Evolutionary conservation across 805 yeast genomes (phyloP), one percentile per base, ranked within the genome.

Genomic region (Myxozyma geophila): DNA sequence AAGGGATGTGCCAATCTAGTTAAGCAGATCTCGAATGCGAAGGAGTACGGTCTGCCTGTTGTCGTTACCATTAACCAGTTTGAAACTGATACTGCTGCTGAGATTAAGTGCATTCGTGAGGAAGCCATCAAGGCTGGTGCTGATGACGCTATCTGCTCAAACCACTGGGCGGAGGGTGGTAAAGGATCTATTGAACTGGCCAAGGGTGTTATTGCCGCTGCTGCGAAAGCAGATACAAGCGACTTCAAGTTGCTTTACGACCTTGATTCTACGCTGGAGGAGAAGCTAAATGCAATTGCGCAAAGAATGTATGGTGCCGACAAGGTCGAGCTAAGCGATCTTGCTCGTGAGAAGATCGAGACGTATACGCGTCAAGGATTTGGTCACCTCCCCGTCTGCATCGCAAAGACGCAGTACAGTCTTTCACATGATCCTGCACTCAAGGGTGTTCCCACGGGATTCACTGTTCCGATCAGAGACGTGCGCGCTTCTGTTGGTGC

Each of bases 111-210:
- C 39, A 90, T 93, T 70, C 89, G 86, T 73, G 83, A 85, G 72
- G 92, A 89, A 69, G 89, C 98, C 8, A 71, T 87, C 54, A 83
- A 83, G 72, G 96, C 97, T 13, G 98, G 98, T 70, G 98, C 98
- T 7, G 82, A 82, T 67, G 96, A 87, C 74, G 98, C 98, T 9
- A 90, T 92, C 69, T 87, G 89, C 19, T 85, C 97, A 5, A 89
- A 87, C 78, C 98, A 93, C 78, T 93, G 97, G 96, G 96, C 90
- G 70, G 84, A 90, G 77, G 98, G 98, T 79, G 98, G 98, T 69
- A 78, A 79, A 64, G 98, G 98, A 61, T 96, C 98, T 33, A 74
- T 89, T 60, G 86, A 83, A 43, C 83, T 93, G 61, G 98, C 98
- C 49, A 77, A 87, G 69, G 88, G 95, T 57, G 96, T 93, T 40